Percentiles rank a stretch among this genome's conserved stretches.
Conservation (phyloP, 164 flowering plant species). For the Brasenia schreberi region DNA sequence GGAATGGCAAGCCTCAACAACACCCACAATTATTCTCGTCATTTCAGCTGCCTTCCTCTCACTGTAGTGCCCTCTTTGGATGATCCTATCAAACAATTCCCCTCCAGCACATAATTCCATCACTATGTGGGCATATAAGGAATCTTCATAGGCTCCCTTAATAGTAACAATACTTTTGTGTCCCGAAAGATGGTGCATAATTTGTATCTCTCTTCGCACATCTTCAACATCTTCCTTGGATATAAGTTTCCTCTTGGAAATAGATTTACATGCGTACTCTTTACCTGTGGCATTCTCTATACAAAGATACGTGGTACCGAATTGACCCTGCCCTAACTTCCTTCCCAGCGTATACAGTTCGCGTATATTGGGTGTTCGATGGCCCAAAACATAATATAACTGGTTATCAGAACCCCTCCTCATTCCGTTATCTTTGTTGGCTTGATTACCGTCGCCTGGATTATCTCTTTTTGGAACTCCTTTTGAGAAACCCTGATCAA, state of each 20-base stretch:
- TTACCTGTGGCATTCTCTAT: too few relatives aligned
- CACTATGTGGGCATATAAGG: constrained; percentile 51
- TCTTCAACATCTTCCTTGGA: constrained; percentile 82
- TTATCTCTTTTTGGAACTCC: constrained; percentile 23
- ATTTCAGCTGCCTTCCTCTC: constrained; percentile 81
- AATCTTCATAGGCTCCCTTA: constrained; percentile 80
- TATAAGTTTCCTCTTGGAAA: constrained; percentile 79
- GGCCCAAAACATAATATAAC: constrained; percentile 64
- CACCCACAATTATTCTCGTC: constrained; percentile 42
- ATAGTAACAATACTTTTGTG: constrained; percentile 40
- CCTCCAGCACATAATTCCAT: too few relatives aligned
- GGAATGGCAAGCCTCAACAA: too few relatives aligned
- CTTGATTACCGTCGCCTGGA: constrained; percentile 12
- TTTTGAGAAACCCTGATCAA: constrained; percentile 27
- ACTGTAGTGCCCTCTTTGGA: too few relatives aligned
- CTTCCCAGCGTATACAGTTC: constrained; percentile 75
- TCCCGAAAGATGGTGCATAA: constrained; percentile 66
- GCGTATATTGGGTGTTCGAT: constrained; percentile 58
- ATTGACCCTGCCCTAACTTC: constrained; percentile 87
- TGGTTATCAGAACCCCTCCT: constrained; percentile 47
- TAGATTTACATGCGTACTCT: constrained; percentile 28
- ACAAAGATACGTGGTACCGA: constrained; percentile 31
- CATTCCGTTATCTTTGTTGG: constrained; percentile 37
- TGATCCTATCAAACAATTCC: too few relatives aligned
- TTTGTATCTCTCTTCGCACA: constrained; percentile 87